Evolutionary conservation across 2,329 filamentous ascomycete genomes (phyloP).

Genomic region (Aspergillus fructus): DNA sequence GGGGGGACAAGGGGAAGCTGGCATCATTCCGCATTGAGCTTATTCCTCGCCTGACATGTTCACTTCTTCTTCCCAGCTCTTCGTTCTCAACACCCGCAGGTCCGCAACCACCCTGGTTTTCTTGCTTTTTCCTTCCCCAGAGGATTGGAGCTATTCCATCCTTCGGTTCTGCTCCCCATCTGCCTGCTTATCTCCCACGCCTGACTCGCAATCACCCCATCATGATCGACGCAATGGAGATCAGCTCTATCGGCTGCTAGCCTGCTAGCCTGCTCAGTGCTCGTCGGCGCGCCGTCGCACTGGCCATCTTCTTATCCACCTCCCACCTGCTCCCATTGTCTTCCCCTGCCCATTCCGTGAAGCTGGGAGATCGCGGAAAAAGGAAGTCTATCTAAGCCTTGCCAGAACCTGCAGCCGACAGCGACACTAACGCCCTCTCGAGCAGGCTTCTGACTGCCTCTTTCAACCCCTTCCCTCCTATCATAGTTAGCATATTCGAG

Average conservation of each 20-base stretch:
- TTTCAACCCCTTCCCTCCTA: constrained; percentile 1
- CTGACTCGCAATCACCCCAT: constrained; percentile 10
- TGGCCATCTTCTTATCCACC: constrained; percentile 24
- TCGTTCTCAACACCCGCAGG: neutral
- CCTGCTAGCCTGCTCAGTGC: constrained; percentile 21
- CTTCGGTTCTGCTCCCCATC: constrained; percentile 4
- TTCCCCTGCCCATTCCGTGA: constrained; percentile 15
- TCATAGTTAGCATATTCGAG: neutral
- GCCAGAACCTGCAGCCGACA: constrained; percentile 18
- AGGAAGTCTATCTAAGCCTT: constrained; percentile 21
- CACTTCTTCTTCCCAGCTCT: neutral
- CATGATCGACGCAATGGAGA: constrained; percentile 36
- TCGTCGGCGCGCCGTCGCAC: constrained; percentile 24
- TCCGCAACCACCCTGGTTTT: neutral
- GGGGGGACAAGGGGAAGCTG: neutral
- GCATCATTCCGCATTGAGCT: neutral
- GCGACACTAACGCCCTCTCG: neutral
- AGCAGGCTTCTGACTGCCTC: constrained; percentile 1
- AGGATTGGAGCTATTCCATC: constrained; percentile 22
- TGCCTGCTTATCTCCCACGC: constrained; percentile 8
- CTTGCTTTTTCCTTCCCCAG: constrained; percentile 13
- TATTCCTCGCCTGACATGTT: neutral
- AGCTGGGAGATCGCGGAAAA: constrained; percentile 9
- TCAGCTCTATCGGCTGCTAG: constrained; percentile 38
- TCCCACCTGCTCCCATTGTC: neutral